These are phyloP conservation scores for Arctium lappa DNA, from an alignment of 129 eudicot genomes.

Conservation along the genomic window DNA sequence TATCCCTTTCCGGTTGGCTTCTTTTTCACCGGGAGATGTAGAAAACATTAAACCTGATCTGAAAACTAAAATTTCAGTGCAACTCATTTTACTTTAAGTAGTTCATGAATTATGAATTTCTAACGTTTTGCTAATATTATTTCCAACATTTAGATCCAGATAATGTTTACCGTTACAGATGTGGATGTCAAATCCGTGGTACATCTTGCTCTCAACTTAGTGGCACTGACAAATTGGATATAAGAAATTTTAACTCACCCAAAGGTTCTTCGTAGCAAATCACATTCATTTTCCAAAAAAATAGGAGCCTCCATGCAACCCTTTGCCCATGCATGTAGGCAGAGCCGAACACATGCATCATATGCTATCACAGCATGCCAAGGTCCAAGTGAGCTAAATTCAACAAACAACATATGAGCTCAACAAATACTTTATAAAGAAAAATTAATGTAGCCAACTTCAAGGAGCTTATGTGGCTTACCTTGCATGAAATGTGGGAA, in stretches of 20 bases:
- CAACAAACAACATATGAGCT: constrained; percentile 10
- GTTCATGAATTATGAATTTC: neutral
- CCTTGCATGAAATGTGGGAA: constrained; percentile 89
- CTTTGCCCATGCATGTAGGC: constrained; percentile 91
- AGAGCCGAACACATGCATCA: constrained; percentile 84
- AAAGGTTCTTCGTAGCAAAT: constrained; percentile 58
- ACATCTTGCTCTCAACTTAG: neutral
- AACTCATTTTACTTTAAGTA: neutral
- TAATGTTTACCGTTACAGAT: neutral
- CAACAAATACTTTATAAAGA: neutral
- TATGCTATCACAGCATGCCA: constrained; percentile 86
- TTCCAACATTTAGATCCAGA: neutral
- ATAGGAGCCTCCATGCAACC: constrained; percentile 87
- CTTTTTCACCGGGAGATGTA: neutral
- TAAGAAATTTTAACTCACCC: constrained; percentile 37
- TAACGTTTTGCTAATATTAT: too few relatives aligned
- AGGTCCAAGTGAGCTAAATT: constrained; percentile 65
- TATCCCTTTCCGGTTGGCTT: neutral
- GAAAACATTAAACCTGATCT: neutral
- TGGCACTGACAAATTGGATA: neutral
- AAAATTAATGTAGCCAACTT: neutral
- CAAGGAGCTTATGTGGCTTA: constrained; percentile 22
- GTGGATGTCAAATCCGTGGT: neutral
- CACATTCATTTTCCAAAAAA: constrained; percentile 83
- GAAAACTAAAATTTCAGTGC: neutral